Conservation (phyloP, 805 yeast genomes). For the Ogataea allantospora region DNA sequence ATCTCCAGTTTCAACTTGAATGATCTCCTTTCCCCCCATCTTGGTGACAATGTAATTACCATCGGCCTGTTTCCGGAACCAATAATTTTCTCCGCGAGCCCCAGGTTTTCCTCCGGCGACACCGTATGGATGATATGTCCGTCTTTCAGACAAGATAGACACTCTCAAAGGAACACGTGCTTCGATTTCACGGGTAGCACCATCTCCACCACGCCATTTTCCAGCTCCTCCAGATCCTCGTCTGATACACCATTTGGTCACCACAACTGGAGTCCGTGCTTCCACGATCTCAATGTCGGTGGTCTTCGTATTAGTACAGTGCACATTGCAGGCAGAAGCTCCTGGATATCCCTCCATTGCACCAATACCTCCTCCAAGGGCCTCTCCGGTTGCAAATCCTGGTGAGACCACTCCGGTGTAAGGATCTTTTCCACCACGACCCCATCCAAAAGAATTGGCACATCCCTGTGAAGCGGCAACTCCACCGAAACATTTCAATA, state of each 20-base stretch:
- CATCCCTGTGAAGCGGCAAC: slow-evolving; percentile 61
- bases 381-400: slow-evolving; percentile 54
- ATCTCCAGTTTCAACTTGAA: slow-evolving; percentile 31
- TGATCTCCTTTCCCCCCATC: slow-evolving; percentile 30
- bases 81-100: slow-evolving; percentile 35
- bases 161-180: slow-evolving; percentile 35
- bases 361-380: slow-evolving; percentile 55
- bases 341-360: slow-evolving; percentile 48
- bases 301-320: slow-evolving; percentile 53
- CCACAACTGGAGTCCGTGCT: slow-evolving; percentile 48
- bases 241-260: slow-evolving; percentile 44
- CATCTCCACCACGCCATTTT: slow-evolving; percentile 46
- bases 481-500: slow-evolving; percentile 53
- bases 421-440: slow-evolving; percentile 43
- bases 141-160: slow-evolving; percentile 43
- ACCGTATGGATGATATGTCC: slow-evolving; percentile 46
- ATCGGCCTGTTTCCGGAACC: slow-evolving; percentile 23
- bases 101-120: slow-evolving; percentile 45
- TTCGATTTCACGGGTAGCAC: slow-evolving; percentile 46
- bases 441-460: slow-evolving; percentile 57
- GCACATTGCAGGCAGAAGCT: slow-evolving; percentile 49
- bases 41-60: slow-evolving; percentile 25
- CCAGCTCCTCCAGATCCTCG: slow-evolving; percentile 50
- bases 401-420: slow-evolving; percentile 39
- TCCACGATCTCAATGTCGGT: slow-evolving; percentile 56